phyloP scores from a whole-genome alignment of 768 basidiomycete species.

The Leucosporidium yakuticum region DNA sequence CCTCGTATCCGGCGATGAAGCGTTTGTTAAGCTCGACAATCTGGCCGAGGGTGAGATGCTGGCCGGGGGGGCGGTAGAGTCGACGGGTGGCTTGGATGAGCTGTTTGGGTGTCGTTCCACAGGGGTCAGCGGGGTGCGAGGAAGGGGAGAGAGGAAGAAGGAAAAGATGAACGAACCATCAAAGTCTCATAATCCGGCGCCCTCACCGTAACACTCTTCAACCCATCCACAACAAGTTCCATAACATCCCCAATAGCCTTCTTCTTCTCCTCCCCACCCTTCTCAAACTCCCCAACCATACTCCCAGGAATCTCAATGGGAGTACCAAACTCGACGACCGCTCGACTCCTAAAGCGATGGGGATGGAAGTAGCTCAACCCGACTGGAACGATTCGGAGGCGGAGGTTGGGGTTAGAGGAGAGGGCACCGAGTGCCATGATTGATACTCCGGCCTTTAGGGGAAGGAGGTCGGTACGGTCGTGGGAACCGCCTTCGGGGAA shows the following conservation, averaged over 20 bases:
- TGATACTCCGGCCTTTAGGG: slow-evolving; percentile 93
- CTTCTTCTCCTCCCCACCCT: slow-evolving; percentile 78
- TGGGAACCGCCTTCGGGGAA: slow-evolving; percentile 99
- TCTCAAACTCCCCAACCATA: slow-evolving; percentile 79
- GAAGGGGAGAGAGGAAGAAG: no score
- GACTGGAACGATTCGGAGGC: slow-evolving; percentile 78
- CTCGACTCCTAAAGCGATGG: slow-evolving; percentile 84
- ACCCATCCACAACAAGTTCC: slow-evolving; percentile 80
- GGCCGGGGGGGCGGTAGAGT: slow-evolving; percentile 87
- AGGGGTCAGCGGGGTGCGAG: no score
- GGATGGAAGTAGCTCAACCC: slow-evolving; percentile 65
- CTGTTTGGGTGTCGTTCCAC: slow-evolving; percentile 46
- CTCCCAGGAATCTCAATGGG: slow-evolving; percentile 88
- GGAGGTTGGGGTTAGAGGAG: slow-evolving; percentile 76
- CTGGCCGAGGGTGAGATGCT: slow-evolving; percentile 87
- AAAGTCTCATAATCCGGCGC: slow-evolving; percentile 97
- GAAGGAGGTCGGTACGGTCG: slow-evolving; percentile 90
- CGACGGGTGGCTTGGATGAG: slow-evolving; percentile 91
- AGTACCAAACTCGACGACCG: slow-evolving; percentile 91
- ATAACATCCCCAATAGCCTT: slow-evolving; percentile 84
- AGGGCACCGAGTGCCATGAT: slow-evolving; percentile 98
- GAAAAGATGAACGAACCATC: slow-evolving; percentile 64
- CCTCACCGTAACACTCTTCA: slow-evolving; percentile 92
- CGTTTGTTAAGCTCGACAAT: slow-evolving; percentile 91
- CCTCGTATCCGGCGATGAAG: slow-evolving; percentile 82